phyloP scores from a whole-genome alignment of 805 yeast genomes.

The Blastobotrys terrestris region DNA sequence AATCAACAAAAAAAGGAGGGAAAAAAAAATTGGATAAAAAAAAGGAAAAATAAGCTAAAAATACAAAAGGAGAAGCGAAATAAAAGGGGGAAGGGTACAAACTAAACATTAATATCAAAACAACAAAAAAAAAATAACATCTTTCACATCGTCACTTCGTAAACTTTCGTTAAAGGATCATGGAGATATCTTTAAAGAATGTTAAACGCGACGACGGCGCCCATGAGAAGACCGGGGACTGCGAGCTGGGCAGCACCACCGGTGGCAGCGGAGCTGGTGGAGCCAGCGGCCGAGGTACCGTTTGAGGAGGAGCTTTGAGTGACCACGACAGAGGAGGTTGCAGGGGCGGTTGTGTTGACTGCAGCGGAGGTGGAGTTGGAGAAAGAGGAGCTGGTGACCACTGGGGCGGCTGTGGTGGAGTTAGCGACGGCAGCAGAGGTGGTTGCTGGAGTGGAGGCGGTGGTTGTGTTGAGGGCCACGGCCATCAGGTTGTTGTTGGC shows the following conservation, averaged over 20 bases:
- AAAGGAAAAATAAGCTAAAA: neutral
- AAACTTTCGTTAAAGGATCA: neutral
- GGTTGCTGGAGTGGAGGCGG: slow-evolving; percentile 2
- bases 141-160: neutral
- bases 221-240: slow-evolving; percentile 1
- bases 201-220: slow-evolving; percentile 1
- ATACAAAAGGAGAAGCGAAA: neutral
- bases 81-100: neutral
- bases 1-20: too few species aligned
- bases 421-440: slow-evolving; percentile 3
- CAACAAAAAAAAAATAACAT: neutral
- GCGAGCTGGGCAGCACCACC: slow-evolving; percentile 6
- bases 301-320: slow-evolving; percentile 1
- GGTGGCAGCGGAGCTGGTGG: slow-evolving; percentile 4
- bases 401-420: slow-evolving; percentile 2
- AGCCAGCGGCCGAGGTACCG: slow-evolving; percentile 1
- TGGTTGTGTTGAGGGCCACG: slow-evolving; percentile 11
- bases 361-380: slow-evolving; percentile 7
- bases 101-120: neutral
- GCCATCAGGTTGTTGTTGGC: slow-evolving; percentile 9
- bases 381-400: slow-evolving; percentile 3
- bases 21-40: too few species aligned
- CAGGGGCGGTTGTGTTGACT: slow-evolving; percentile 10
- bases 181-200: neutral
- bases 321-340: slow-evolving; percentile 5